phyloP scores from a whole-genome alignment of 2,329 filamentous ascomycete genomes.

The Botrytis elliptica region DNA sequence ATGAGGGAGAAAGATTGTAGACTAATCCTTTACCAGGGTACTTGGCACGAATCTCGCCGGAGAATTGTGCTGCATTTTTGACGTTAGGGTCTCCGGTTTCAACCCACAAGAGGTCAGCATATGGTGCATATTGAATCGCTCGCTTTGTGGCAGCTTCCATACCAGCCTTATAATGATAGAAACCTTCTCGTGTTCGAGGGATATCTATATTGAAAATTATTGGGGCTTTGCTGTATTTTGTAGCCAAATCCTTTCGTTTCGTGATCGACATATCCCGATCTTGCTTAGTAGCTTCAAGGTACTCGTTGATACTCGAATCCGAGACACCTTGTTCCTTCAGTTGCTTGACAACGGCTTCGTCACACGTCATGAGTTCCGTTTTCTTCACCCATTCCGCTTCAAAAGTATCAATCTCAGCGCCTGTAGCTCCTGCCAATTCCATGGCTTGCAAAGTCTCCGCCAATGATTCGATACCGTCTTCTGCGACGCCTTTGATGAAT shows the following conservation, averaged over 20 bases:
- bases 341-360: constrained; percentile 81
- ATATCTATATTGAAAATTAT: constrained; percentile 89
- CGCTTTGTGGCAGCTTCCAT: constrained; percentile 88
- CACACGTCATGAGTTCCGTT: constrained; percentile 83
- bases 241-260: constrained; percentile 71
- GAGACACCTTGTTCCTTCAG: constrained; percentile 64
- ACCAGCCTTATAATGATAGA: constrained; percentile 85
- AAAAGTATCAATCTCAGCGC: constrained; percentile 78
- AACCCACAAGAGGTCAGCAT: constrained; percentile 93
- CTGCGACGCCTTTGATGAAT: constrained; percentile 86
- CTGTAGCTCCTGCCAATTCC: constrained; percentile 76
- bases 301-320: constrained; percentile 63
- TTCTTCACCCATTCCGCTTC: constrained; percentile 87
- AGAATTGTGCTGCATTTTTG: constrained; percentile 71
- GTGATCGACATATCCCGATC: constrained; percentile 76
- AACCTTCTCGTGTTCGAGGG: constrained; percentile 89
- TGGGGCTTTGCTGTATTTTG: constrained; percentile 62
- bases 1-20: constrained; percentile 94
- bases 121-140: constrained; percentile 85
- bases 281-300: constrained; percentile 59
- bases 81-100: constrained; percentile 91
- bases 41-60: constrained; percentile 67
- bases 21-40: constrained; percentile 84
- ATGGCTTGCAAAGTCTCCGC: constrained; percentile 88
- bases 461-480: constrained; percentile 71